phyloP scores from a whole-genome alignment of 1,139 yeast species.

The Debaryomycetaceae sp. region DNA sequence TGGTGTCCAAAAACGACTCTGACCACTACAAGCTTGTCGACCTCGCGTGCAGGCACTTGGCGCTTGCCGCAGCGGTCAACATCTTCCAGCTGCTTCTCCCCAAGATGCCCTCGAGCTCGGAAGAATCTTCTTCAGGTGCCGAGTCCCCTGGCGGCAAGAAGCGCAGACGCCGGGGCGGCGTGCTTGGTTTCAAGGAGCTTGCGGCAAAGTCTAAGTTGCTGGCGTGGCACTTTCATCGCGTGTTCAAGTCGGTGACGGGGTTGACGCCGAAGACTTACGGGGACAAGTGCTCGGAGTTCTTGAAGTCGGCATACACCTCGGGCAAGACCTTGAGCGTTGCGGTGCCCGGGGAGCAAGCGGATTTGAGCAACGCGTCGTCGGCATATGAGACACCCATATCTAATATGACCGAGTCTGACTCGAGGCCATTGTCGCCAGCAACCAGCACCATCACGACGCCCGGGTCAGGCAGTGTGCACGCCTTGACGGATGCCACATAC shows the following conservation, averaged over 20 bases:
- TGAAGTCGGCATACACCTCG: constrained; percentile 25
- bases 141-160: constrained; percentile 30
- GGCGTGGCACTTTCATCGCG: constrained; percentile 95
- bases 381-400: constrained; percentile 8
- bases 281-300: constrained; percentile 75
- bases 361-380: not conserved
- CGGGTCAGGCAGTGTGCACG: too few relatives aligned
- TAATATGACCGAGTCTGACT: constrained; percentile 3
- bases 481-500: too few relatives aligned
- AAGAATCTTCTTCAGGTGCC: constrained; percentile 13
- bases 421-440: constrained; percentile 6
- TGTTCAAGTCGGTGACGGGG: constrained; percentile 79
- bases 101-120: constrained; percentile 16
- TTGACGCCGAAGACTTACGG: constrained; percentile 87
- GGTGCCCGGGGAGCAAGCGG: not conserved
- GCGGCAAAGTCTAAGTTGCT: constrained; percentile 80
- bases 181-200: constrained; percentile 80
- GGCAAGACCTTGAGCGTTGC: not conserved
- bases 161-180: constrained; percentile 76
- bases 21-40: constrained; percentile 72
- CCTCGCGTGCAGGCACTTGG: constrained; percentile 80
- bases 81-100: constrained; percentile 27
- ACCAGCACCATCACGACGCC: not conserved
- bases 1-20: constrained; percentile 51
- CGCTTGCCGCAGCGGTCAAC: constrained; percentile 69